Percentiles rank a stretch among this genome's conserved stretches.
These are phyloP conservation scores for Arthroderma sp. DNA, from an alignment of 2,329 filamentous ascomycete genomes.

Conservation along the genomic window DNA sequence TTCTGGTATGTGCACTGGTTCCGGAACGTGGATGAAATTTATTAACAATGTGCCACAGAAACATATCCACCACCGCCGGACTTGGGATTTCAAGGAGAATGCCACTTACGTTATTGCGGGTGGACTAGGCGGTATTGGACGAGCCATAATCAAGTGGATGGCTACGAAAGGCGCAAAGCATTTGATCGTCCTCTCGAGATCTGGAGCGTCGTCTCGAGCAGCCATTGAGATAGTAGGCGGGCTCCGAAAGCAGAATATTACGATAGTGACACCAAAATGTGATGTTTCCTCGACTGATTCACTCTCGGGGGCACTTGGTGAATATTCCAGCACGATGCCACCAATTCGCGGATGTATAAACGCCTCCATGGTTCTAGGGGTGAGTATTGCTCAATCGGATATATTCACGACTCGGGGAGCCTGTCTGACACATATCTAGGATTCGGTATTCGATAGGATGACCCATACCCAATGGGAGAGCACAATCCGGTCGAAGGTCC, in stretches of 20 bases:
- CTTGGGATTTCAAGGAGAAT: not conserved
- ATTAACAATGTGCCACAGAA: not conserved
- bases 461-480: slow-evolving; percentile 1
- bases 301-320: too few species aligned
- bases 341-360: slow-evolving; percentile 13
- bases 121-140: slow-evolving; percentile 7
- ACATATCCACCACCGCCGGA: not conserved
- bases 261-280: slow-evolving; percentile 5
- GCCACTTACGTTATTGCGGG: slow-evolving; percentile 13
- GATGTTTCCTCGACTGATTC: not conserved
- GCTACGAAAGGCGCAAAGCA: slow-evolving; percentile 15
- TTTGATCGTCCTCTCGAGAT: slow-evolving; percentile 19
- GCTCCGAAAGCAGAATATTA: slow-evolving; percentile 6
- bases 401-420: too few species aligned
- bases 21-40: not conserved
- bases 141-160: slow-evolving; percentile 3
- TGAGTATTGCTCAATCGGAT: too few species aligned
- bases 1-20: slow-evolving; percentile 6
- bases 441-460: not conserved
- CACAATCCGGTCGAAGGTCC: slow-evolving; percentile 19
- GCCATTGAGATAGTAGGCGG: slow-evolving; percentile 3
- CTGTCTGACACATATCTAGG: not conserved
- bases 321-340: not conserved
- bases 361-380: slow-evolving; percentile 10
- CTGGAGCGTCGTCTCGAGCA: slow-evolving; percentile 7